phyloP scores from a whole-genome alignment of 176 grass and related monocot species.

The Hyparrhenia diplandra region DNA sequence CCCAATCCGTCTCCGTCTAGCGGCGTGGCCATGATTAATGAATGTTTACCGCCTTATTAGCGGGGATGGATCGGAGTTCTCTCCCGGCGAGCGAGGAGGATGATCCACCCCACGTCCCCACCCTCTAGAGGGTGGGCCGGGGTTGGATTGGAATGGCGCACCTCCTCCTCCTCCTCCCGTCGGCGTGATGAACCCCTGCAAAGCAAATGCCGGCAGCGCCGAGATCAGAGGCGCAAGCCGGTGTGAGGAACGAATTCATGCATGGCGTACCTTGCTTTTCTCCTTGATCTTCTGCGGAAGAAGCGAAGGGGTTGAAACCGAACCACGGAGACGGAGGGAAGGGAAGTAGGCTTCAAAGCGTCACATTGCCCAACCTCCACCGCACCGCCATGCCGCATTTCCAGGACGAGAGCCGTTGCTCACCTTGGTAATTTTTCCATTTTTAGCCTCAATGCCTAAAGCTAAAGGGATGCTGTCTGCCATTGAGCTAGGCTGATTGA shows the following conservation, averaged over 20 bases:
- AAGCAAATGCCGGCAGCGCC: background rate
- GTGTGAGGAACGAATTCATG: background rate
- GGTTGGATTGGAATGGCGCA: background rate
- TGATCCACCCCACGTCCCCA: constrained; percentile 18
- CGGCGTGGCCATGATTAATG: constrained; percentile 1
- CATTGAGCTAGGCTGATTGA: constrained; percentile 2
- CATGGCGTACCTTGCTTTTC: constrained; percentile 26
- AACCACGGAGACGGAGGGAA: constrained; percentile 5
- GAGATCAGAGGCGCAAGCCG: background rate
- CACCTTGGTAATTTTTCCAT: constrained; percentile 8
- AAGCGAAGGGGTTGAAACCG: constrained; percentile 43
- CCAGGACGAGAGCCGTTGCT: constrained; percentile 15
- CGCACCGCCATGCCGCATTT: constrained; percentile 20
- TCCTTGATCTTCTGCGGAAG: constrained; percentile 25
- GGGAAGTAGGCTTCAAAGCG: constrained; percentile 40
- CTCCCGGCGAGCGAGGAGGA: constrained; percentile 12
- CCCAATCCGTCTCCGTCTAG: background rate
- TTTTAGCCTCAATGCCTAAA: constrained; percentile 32
- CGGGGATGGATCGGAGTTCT: constrained; percentile 26
- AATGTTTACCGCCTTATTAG: background rate
- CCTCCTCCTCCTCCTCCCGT: background rate
- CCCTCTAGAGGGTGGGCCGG: constrained; percentile 17
- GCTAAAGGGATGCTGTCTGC: constrained; percentile 5
- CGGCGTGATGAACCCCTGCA: constrained; percentile 41
- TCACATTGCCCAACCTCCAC: constrained; percentile 40